phyloP scores from a whole-genome alignment of 371 early-diverging fungal genomes.

The Mortierella sp. region DNA sequence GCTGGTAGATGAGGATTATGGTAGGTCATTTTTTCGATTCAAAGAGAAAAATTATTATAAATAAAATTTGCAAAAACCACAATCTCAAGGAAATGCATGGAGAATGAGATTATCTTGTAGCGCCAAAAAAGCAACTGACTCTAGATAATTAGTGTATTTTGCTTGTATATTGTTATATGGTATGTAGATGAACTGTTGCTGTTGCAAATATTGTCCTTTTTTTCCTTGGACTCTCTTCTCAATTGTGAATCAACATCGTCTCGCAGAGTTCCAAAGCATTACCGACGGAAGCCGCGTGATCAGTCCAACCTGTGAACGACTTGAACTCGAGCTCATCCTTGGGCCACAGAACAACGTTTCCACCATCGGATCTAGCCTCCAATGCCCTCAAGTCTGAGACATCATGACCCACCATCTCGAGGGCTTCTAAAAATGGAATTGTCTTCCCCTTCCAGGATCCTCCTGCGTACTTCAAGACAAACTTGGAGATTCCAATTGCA shows the following conservation, averaged over 20 bases:
- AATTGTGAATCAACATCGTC: conserved; percentile 31
- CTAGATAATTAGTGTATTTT: too few species aligned
- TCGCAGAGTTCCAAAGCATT: conserved; percentile 48
- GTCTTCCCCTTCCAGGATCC: conserved; percentile 56
- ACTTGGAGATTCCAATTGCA: conserved; percentile 55
- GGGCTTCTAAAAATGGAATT: conserved; percentile 52
- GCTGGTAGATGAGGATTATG: too few species aligned
- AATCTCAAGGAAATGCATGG: too few species aligned
- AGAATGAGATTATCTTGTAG: too few species aligned
- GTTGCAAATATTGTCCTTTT: too few species aligned
- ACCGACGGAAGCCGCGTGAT: conserved; percentile 41
- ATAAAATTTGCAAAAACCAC: too few species aligned
- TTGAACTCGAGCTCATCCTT: conserved; percentile 42
- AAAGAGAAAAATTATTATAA: too few species aligned
- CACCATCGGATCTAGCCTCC: conserved; percentile 40
- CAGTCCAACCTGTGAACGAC: conserved; percentile 46
- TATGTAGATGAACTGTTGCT: too few species aligned
- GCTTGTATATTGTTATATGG: too few species aligned
- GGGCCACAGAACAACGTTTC: conserved; percentile 51
- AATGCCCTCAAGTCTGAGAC: conserved; percentile 32
- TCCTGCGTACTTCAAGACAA: conserved; percentile 46
- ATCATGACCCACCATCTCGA: conserved; percentile 56
- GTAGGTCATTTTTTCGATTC: too few species aligned
- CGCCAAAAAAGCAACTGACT: too few species aligned
- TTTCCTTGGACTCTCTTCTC: too few species aligned